Percentiles rank a stretch among this genome's conserved stretches.
Conservation (phyloP, 768 basidiomycete species). For the Boletellus ananiceps region DNA sequence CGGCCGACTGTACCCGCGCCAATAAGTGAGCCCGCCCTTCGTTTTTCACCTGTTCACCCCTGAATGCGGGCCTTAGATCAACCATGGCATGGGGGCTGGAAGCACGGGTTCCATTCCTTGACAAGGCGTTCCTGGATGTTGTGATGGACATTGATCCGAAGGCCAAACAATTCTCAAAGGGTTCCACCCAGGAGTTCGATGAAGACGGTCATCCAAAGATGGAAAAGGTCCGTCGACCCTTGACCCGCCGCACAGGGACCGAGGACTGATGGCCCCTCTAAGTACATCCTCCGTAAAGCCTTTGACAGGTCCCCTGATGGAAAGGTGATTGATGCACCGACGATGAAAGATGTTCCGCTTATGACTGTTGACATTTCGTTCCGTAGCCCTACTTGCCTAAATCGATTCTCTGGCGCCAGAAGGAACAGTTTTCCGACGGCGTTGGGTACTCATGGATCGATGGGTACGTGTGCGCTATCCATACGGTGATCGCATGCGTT, state of each 20-base stretch:
- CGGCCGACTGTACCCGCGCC: constrained; percentile 92
- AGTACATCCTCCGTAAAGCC: constrained; percentile 95
- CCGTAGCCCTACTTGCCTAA: constrained; percentile 83
- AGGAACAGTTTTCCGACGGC: constrained; percentile 99
- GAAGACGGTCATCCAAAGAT: constrained; percentile 84
- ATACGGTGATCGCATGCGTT: not conserved
- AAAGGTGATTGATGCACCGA: constrained; percentile 41
- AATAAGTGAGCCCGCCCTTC: constrained; percentile 70
- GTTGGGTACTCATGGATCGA: constrained; percentile 99
- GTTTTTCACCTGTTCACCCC: not conserved
- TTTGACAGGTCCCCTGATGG: constrained; percentile 84
- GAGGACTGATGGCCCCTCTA: constrained; percentile 4
- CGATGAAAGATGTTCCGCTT: not conserved
- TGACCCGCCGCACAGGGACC: not conserved
- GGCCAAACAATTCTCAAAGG: constrained; percentile 87
- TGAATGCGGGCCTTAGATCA: constrained; percentile 46
- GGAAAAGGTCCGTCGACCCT: constrained; percentile 73
- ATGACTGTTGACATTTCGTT: not conserved
- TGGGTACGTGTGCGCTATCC: constrained; percentile 47
- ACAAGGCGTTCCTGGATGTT: constrained; percentile 92
- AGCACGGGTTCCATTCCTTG: constrained; percentile 97
- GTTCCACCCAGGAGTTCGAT: constrained; percentile 66
- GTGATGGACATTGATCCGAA: constrained; percentile 87
- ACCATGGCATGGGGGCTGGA: constrained; percentile 99
- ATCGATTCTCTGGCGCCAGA: constrained; percentile 97